Conservation (phyloP, 2,329 filamentous ascomycete genomes). For the Fonsecaea multimorphosa region DNA sequence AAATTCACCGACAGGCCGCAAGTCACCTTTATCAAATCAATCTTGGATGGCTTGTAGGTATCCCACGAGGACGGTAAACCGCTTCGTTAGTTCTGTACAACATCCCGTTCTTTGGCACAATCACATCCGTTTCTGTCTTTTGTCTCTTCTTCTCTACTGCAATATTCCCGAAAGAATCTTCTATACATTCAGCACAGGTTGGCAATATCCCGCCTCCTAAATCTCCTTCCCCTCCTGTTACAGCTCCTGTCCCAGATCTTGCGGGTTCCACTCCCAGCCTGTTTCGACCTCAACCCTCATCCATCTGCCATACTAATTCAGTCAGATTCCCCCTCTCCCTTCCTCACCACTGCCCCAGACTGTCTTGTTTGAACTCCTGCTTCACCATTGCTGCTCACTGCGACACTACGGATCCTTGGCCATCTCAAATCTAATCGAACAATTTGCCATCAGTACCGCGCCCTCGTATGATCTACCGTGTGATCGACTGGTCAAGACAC, state of each 20-base stretch:
- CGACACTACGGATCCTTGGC: slow-evolving; percentile 9
- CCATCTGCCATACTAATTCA: slow-evolving; percentile 25
- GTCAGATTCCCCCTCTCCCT: slow-evolving; percentile 9
- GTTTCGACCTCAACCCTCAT: slow-evolving; percentile 30
- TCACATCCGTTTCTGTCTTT: slow-evolving; percentile 16
- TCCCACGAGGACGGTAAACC: slow-evolving; percentile 7
- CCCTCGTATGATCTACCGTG: slow-evolving; percentile 25
- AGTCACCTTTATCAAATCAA: slow-evolving; percentile 10
- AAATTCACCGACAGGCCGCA: slow-evolving; percentile 7
- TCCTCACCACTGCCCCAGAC: slow-evolving; percentile 21
- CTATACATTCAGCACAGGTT: background rate
- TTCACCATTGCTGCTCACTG: slow-evolving; percentile 28
- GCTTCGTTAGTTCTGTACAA: slow-evolving; percentile 5
- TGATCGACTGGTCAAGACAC: slow-evolving; percentile 27
- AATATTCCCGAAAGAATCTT: background rate
- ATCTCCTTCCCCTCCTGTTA: slow-evolving; percentile 30
- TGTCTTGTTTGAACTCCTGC: slow-evolving; percentile 35
- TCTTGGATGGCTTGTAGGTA: background rate
- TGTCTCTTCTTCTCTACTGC: slow-evolving; percentile 4
- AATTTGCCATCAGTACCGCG: slow-evolving; percentile 35
- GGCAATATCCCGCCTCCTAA: slow-evolving; percentile 6
- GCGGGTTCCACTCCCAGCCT: slow-evolving; percentile 29
- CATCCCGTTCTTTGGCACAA: background rate
- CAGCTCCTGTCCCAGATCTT: slow-evolving; percentile 32
- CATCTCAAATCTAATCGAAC: slow-evolving; percentile 6